A percentile compares a stretch with the other conserved stretches of the same genome.
These are phyloP conservation scores for Ogataea pilisensis DNA, from an alignment of 805 yeast species.

Conservation along the genomic window DNA sequence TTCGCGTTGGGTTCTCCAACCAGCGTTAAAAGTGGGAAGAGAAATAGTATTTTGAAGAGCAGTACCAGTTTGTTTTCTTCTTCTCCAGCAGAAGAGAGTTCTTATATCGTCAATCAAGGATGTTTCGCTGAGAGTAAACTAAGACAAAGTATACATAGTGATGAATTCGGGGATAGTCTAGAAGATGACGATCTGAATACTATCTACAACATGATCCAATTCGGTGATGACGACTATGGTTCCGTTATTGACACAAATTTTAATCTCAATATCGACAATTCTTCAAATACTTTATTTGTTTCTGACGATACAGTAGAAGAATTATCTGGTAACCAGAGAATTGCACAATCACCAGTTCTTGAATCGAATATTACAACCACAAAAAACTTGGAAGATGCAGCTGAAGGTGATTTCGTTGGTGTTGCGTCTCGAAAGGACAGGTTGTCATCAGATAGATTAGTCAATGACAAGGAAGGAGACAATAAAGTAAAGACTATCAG, in stretches of 20 bases:
- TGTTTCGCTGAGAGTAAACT: not conserved
- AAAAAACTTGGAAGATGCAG: not conserved
- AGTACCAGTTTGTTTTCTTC: conserved; percentile 9
- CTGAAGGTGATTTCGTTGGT: not conserved
- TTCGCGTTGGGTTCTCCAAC: conserved; percentile 1
- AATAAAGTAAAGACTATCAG: no score
- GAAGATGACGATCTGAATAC: conserved; percentile 22
- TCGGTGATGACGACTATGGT: conserved; percentile 23
- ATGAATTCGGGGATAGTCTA: conserved; percentile 5
- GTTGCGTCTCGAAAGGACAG: no score
- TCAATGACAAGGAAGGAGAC: no score
- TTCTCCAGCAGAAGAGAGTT: not conserved
- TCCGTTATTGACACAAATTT: conserved; percentile 23
- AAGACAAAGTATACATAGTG: not conserved
- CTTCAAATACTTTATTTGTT: not conserved
- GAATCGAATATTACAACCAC: no score
- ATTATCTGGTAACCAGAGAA: no score
- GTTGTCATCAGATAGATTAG: no score
- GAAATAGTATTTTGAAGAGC: conserved; percentile 9
- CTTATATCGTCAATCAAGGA: not conserved
- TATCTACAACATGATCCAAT: conserved; percentile 29
- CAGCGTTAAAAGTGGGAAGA: conserved; percentile 2
- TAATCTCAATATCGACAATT: conserved; percentile 11
- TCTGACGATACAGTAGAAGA: not conserved
- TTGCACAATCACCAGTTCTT: no score